These are phyloP conservation scores for Thelephora terrestris DNA, from an alignment of 1,284 basidiomycete species.

Conservation along the genomic window DNA sequence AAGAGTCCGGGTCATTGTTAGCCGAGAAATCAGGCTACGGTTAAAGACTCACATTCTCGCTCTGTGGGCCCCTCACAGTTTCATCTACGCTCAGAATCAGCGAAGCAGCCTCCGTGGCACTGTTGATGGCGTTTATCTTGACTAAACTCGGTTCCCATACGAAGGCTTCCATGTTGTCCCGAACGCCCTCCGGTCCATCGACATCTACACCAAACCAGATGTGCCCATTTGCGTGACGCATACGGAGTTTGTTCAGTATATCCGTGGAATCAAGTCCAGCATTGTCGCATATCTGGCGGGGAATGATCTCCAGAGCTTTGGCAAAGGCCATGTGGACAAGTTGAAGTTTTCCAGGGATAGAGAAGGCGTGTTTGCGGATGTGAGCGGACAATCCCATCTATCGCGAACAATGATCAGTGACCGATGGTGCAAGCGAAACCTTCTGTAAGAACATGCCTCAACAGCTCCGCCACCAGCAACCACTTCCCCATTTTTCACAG, in stretches of 20 bases:
- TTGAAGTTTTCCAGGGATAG: conserved; percentile 95
- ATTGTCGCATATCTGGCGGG: conserved; percentile 97
- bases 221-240: conserved; percentile 86
- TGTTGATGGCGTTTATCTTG: conserved; percentile 92
- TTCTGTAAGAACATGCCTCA: conserved; percentile 50
- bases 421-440: conserved; percentile 3
- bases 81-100: conserved; percentile 93
- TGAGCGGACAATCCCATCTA: conserved; percentile 96
- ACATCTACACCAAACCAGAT: conserved; percentile 96
- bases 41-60: conserved; percentile 59
- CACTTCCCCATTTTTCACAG: conserved; percentile 91
- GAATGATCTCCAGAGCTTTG: conserved; percentile 95
- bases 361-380: conserved; percentile 83
- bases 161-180: conserved; percentile 94
- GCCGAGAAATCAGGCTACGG: not conserved
- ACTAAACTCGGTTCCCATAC: conserved; percentile 98
- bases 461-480: conserved; percentile 97
- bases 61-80: conserved; percentile 89
- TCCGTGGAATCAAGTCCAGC: conserved; percentile 98
- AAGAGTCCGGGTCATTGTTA: not conserved
- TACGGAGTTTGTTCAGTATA: conserved; percentile 93
- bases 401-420: conserved; percentile 9
- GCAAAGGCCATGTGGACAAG: conserved; percentile 94
- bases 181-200: conserved; percentile 79
- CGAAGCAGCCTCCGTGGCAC: conserved; percentile 93